Evolutionary conservation across 805 yeast genomes (phyloP).

Genomic region (Starmerella bombicola): DNA sequence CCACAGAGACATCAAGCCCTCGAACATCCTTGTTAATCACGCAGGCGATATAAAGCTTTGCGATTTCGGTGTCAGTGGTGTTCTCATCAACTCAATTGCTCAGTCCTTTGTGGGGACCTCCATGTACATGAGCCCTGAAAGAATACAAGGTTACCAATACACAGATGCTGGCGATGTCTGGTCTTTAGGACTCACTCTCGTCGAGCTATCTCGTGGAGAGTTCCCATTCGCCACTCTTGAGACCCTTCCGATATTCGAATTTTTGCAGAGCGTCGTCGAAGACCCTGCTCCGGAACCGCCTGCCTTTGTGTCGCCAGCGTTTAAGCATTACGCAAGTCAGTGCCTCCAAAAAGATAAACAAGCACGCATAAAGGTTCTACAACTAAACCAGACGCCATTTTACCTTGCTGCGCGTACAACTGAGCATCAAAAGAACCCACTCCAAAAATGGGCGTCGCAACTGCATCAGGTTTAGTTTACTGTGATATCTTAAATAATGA

Average conservation of each 20-base stretch:
- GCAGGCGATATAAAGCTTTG: slow-evolving; percentile 81
- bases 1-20: slow-evolving; percentile 93
- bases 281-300: slow-evolving; percentile 77
- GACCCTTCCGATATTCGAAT: slow-evolving; percentile 50
- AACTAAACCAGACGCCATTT: slow-evolving; percentile 36
- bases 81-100: slow-evolving; percentile 83
- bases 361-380: slow-evolving; percentile 61
- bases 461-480: slow-evolving; percentile 9
- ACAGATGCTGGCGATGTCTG: slow-evolving; percentile 95
- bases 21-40: slow-evolving; percentile 78
- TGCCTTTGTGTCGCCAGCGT: slow-evolving; percentile 31
- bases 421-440: slow-evolving; percentile 5
- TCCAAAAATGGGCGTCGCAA: slow-evolving; percentile 12
- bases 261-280: slow-evolving; percentile 83
- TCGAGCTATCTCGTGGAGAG: slow-evolving; percentile 76
- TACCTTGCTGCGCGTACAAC: slow-evolving; percentile 16
- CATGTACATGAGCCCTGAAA: slow-evolving; percentile 94
- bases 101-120: slow-evolving; percentile 98
- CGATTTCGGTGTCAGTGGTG: slow-evolving; percentile 94
- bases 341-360: slow-evolving; percentile 62
- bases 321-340: slow-evolving; percentile 57
- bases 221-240: slow-evolving; percentile 37
- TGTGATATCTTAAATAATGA: too few relatives aligned
- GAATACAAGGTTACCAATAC: slow-evolving; percentile 89
- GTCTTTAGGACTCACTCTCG: slow-evolving; percentile 85